A percentile compares a stretch with the other conserved stretches of the same genome.
Conservation (phyloP, 768 basidiomycete species). For the Fomitopsis serialis region DNA sequence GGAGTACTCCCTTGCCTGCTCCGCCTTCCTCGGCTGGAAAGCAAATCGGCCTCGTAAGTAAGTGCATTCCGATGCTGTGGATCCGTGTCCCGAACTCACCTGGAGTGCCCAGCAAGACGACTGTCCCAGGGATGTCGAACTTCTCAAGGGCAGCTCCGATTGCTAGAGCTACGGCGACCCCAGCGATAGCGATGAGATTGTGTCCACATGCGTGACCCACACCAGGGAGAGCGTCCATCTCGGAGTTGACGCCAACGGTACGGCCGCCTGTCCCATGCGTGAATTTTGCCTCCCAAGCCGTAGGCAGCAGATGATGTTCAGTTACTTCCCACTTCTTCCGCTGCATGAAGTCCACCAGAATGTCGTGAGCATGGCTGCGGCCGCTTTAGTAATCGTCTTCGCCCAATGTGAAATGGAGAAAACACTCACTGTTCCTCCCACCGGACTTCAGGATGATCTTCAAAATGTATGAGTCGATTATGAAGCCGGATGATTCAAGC, state of each 20-base stretch:
- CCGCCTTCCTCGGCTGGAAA: conserved; percentile 72
- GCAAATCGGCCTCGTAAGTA: no score
- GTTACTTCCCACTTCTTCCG: conserved; percentile 58
- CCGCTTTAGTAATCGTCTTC: background rate
- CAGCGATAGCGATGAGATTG: conserved; percentile 74
- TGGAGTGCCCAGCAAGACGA: conserved; percentile 74
- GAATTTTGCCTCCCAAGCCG: conserved; percentile 73
- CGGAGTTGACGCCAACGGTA: conserved; percentile 75
- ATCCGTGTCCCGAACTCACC: conserved; percentile 37
- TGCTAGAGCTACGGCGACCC: conserved; percentile 67
- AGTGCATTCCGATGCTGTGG: no score
- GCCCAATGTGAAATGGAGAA: background rate
- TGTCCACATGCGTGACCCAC: conserved; percentile 73
- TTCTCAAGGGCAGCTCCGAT: conserved; percentile 59
- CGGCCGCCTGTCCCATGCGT: conserved; percentile 60
- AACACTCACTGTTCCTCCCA: conserved; percentile 63
- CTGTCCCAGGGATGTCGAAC: conserved; percentile 59
- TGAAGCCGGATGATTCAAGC: background rate
- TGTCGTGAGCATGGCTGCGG: conserved; percentile 59
- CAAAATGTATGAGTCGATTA: background rate
- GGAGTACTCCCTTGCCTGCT: conserved; percentile 63
- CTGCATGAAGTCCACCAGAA: conserved; percentile 60
- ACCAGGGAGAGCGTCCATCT: conserved; percentile 43
- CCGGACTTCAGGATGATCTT: conserved; percentile 66
- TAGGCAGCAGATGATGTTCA: conserved; percentile 55